Percentiles rank a stretch among this genome's conserved stretches.
These are phyloP conservation scores for Loxodes magnus DNA, from an alignment of 73 alveolate species.

Conservation along the genomic window DNA sequence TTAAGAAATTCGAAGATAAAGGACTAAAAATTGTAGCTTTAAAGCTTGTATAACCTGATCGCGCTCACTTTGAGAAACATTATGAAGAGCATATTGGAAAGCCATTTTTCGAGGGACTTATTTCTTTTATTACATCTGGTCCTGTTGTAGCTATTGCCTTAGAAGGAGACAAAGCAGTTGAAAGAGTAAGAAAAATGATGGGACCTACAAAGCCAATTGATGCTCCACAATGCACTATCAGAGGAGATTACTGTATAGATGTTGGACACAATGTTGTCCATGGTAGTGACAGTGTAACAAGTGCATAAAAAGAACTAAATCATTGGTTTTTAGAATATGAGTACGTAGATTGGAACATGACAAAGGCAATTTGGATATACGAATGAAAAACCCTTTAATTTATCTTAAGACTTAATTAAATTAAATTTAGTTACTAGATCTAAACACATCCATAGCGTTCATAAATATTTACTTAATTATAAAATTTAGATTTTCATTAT, in stretches of 20 bases:
- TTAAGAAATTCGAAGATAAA: slow-evolving; percentile 84
- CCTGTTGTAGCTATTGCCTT: slow-evolving; percentile 98
- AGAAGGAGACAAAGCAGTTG: slow-evolving; percentile 92
- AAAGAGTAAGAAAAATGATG: slow-evolving; percentile 84
- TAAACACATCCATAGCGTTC: too few relatives aligned
- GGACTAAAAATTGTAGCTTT: slow-evolving; percentile 92
- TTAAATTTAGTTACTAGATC: too few relatives aligned
- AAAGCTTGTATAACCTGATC: slow-evolving; percentile 68
- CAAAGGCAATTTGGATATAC: slow-evolving; percentile 82
- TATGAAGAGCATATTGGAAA: slow-evolving; percentile 83
- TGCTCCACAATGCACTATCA: slow-evolving; percentile 93
- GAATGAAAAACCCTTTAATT: slow-evolving; percentile 71
- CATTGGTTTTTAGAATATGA: slow-evolving; percentile 93
- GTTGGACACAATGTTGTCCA: slow-evolving; percentile 94
- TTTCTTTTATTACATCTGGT: slow-evolving; percentile 81
- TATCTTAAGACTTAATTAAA: too few relatives aligned
- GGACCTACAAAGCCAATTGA: slow-evolving; percentile 94
- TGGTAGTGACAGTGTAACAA: slow-evolving; percentile 92
- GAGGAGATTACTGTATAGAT: slow-evolving; percentile 95
- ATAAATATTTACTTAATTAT: too few relatives aligned
- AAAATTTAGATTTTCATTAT: too few relatives aligned
- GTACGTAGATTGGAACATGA: slow-evolving; percentile 64
- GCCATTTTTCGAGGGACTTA: slow-evolving; percentile 87
- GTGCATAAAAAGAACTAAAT: slow-evolving; percentile 88
- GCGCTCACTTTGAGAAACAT: slow-evolving; percentile 77